phyloP scores from a whole-genome alignment of 2,329 filamentous ascomycete species.

The Colletotrichum graminicola region DNA sequence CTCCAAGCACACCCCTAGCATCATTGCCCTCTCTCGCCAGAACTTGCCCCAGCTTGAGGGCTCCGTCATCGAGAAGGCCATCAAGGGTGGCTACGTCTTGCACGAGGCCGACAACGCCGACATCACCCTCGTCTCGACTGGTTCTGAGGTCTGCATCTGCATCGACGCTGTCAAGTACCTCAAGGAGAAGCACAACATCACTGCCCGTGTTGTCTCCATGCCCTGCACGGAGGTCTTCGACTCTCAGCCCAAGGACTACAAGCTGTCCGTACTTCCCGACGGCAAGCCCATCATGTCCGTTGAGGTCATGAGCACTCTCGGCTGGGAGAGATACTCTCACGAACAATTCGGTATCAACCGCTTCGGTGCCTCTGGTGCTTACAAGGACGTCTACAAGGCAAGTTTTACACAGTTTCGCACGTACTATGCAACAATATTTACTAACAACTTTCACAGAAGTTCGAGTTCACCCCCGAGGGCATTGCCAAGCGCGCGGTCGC shows the following conservation, averaged over 20 bases:
- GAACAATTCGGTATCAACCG: conserved; percentile 99
- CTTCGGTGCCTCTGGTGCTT: conserved; percentile 96
- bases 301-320: conserved; percentile 96
- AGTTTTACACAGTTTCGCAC: conserved; percentile 48
- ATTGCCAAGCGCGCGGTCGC: conserved; percentile 93
- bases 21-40: conserved; percentile 95
- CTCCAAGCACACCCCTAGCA: conserved; percentile 89
- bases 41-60: conserved; percentile 98
- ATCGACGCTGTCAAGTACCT: conserved; percentile 93
- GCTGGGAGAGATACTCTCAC: conserved; percentile 99
- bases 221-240: conserved; percentile 99
- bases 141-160: conserved; percentile 95
- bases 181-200: conserved; percentile 87
- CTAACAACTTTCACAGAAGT: conserved; percentile 77
- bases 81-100: conserved; percentile 95
- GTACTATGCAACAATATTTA: conserved; percentile 12
- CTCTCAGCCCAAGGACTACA: conserved; percentile 93
- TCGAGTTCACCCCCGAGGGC: conserved; percentile 98
- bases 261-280: conserved; percentile 90
- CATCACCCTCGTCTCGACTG: conserved; percentile 92
- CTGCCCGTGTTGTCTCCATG: conserved; percentile 92
- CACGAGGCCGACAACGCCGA: conserved; percentile 86
- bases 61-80: conserved; percentile 87
- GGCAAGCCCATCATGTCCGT: conserved; percentile 93
- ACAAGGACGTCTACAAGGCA: conserved; percentile 97